Evolutionary conservation across 2,329 filamentous ascomycete species (phyloP), one percentile per base, ranked within the genome.

Genomic region (Colletotrichum sp.): DNA sequence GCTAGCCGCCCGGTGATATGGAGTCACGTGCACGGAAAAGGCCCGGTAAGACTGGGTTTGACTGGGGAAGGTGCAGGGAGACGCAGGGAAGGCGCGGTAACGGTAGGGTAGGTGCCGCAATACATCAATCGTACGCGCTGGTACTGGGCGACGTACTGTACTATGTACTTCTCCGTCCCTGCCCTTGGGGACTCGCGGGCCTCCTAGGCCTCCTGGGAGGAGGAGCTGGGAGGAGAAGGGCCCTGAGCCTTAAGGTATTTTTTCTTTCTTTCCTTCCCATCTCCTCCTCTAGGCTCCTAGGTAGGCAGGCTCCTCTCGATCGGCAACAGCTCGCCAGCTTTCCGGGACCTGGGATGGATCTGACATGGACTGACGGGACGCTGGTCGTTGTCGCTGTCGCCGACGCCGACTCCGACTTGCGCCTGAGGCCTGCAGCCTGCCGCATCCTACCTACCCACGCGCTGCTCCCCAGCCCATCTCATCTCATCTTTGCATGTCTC

Each of bases 1-100:
- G 32, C 52, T 21, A 34, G 58, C 30, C 36, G 48, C 52, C 52
- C 48, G 66, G 52, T 32, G 66, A 58, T 60, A 24, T 10, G 16
- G 48, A 43, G 62, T 75, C 73, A 75, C 73, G 73, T 75, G 73
- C 26, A 21, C 69, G 56, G 69, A 72, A 64, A 64, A 64, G 69
- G 38, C 55, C 55, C 32, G 72, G 62, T 62, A 55, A 30, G 21
- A 64, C 62, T 52, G 72, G 71, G 67, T 48, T 68, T 30, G 56
- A 69, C 30, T 38, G 38, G 66, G 28, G 30, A 62, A 30, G 56
- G 36, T 52, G 61, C 32, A 48, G 69, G 69, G 69, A 62, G 36
- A 26, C 60, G 64, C 70, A 72, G 65, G 70, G 64, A 73, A 70
- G 56, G 18, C 10, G 56, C 34, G 70, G 30, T 56, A 73, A 66